These are phyloP conservation scores for Serendipita sp. DNA, from an alignment of 768 basidiomycete genomes.

Conservation along the genomic window DNA sequence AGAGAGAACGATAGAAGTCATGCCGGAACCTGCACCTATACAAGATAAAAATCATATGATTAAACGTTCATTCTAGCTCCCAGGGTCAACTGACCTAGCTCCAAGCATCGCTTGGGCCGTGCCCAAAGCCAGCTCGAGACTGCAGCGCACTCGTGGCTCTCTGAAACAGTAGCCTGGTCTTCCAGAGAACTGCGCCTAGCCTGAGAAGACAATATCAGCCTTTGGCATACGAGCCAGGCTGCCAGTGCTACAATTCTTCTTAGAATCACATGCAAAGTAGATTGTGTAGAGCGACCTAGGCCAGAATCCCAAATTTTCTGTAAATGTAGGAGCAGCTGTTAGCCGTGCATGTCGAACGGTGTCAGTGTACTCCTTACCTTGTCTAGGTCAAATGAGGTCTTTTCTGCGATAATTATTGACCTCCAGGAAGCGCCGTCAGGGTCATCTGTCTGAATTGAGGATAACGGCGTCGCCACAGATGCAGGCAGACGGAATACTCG, in stretches of 20 bases:
- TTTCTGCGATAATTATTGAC: conserved; percentile 46
- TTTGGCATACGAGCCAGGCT: no score
- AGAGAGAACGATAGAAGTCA: conserved; percentile 55
- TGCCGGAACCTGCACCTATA: conserved; percentile 70
- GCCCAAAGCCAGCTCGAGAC: conserved; percentile 8
- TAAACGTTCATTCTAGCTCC: neutral
- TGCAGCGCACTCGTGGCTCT: no score
- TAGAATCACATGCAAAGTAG: neutral
- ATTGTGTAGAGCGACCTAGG: conserved; percentile 30
- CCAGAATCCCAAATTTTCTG: conserved; percentile 98
- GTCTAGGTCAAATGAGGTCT: conserved; percentile 83
- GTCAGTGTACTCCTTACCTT: conserved; percentile 41
- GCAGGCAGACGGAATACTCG: conserved; percentile 33
- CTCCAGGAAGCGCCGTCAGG: neutral
- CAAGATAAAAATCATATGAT: neutral
- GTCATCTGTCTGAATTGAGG: neutral
- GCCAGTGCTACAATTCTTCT: no score
- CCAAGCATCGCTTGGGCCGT: conserved; percentile 30
- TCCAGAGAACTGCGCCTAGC: no score
- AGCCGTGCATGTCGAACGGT: neutral
- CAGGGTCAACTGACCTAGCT: conserved; percentile 40
- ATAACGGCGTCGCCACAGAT: neutral
- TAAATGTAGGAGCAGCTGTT: neutral
- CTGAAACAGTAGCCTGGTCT: no score
- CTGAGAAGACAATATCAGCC: no score